Evolutionary conservation across 2,329 filamentous ascomycete species (phyloP).

Genomic region (Helotiales sp.): DNA sequence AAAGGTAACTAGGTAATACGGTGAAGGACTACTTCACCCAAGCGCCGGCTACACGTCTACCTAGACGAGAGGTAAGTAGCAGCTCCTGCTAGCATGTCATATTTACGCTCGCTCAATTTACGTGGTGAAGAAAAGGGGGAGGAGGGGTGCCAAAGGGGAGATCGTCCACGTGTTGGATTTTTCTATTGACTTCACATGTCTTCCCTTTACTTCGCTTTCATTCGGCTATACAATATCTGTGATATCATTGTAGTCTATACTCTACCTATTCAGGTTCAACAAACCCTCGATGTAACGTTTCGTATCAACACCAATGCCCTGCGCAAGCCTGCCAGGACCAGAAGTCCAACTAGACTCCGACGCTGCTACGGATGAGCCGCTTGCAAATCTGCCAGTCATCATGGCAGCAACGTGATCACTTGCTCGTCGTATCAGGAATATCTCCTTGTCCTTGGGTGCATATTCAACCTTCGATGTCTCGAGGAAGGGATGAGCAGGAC

Average conservation of each 20-base stretch:
- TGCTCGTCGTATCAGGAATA: slow-evolving; percentile 64
- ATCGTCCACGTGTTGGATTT: neutral
- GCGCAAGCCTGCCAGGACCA: slow-evolving; percentile 64
- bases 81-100: neutral
- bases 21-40: neutral
- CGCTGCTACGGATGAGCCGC: slow-evolving; percentile 39
- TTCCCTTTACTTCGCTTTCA: neutral
- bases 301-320: slow-evolving; percentile 79
- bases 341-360: slow-evolving; percentile 53
- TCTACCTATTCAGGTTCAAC: slow-evolving; percentile 56
- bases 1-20: neutral
- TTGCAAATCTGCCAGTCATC: slow-evolving; percentile 27
- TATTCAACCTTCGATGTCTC: slow-evolving; percentile 16
- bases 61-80: too few species aligned
- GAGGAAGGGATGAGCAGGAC: slow-evolving; percentile 40
- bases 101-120: neutral
- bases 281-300: slow-evolving; percentile 75
- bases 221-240: neutral
- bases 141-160: neutral
- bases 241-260: neutral
- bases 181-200: neutral
- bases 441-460: slow-evolving; percentile 55
- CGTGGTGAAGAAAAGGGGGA: neutral
- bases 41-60: neutral
- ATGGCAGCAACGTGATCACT: slow-evolving; percentile 53